These are phyloP conservation scores for Acacia pycnantha DNA, from an alignment of 331 rosid genomes.

Conservation along the genomic window DNA sequence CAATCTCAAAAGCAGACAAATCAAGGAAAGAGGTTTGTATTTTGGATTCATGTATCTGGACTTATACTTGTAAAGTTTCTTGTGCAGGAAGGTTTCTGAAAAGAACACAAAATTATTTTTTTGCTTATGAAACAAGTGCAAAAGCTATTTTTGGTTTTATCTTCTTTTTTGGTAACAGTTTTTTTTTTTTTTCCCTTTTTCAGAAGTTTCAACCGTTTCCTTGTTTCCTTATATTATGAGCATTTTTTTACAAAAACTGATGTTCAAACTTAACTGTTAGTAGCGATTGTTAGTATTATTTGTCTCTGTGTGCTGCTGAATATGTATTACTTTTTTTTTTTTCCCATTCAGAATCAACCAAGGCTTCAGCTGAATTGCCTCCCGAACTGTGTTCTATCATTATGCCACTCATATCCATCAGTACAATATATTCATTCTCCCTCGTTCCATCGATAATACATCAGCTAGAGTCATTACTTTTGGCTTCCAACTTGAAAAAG, in stretches of 20 bases:
- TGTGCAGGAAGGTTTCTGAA: background rate
- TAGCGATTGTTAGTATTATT: background rate
- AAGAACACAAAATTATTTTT: background rate
- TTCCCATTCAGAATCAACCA: slow-evolving; percentile 35
- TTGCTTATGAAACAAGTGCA: background rate
- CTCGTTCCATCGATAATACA: slow-evolving; percentile 71
- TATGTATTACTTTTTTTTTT: background rate
- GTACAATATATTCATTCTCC: slow-evolving; percentile 54
- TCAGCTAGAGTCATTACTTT: slow-evolving; percentile 57
- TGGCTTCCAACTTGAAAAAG: slow-evolving; percentile 61
- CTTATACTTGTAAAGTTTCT: background rate
- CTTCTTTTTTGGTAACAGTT: no score
- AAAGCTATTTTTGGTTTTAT: background rate
- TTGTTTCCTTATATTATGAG: background rate
- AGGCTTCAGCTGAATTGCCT: slow-evolving; percentile 45
- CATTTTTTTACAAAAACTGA: background rate
- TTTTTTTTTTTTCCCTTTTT: fast-evolving
- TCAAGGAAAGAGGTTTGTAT: slow-evolving; percentile 53
- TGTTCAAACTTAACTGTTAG: background rate
- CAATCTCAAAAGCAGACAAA: slow-evolving; percentile 38
- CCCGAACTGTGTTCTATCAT: slow-evolving; percentile 63
- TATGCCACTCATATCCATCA: slow-evolving; percentile 62
- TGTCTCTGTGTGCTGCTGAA: slow-evolving; percentile 1
- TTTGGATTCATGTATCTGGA: background rate
- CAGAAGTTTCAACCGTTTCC: background rate